A percentile compares a stretch with the other conserved stretches of the same genome.
These are phyloP conservation scores for Rubia yunnanensis DNA, from an alignment of 257 asterid genomes.

Conservation along the genomic window DNA sequence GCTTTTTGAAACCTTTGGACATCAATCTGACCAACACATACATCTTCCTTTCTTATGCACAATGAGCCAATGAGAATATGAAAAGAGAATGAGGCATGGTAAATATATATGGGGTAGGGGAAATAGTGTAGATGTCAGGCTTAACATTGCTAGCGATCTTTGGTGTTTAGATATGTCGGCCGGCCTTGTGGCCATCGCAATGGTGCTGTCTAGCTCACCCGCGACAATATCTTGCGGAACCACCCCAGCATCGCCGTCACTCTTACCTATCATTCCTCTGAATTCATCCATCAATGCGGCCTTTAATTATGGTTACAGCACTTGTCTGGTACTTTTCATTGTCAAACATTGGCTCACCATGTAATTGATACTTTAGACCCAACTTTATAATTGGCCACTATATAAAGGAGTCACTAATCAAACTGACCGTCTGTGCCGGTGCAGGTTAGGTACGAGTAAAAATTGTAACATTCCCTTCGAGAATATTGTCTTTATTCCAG, in stretches of 20 bases:
- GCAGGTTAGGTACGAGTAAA: too few relatives aligned
- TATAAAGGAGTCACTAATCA: too few relatives aligned
- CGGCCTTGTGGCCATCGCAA: not conserved
- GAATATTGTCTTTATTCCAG: too few relatives aligned
- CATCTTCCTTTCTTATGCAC: too few relatives aligned
- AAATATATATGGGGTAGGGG: too few relatives aligned
- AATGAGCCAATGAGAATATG: too few relatives aligned
- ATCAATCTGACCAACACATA: too few relatives aligned
- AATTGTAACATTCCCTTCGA: too few relatives aligned
- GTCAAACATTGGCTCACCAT: not conserved
- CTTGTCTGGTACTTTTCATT: not conserved
- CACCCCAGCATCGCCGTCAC: not conserved
- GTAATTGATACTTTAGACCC: not conserved
- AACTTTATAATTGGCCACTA: too few relatives aligned
- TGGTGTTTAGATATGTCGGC: slow-evolving; percentile 8
- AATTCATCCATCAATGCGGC: not conserved
- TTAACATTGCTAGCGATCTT: not conserved
- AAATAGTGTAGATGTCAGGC: not conserved
- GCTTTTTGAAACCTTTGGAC: too few relatives aligned
- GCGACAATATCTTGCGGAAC: not conserved
- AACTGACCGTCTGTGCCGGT: too few relatives aligned
- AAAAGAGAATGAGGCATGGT: too few relatives aligned
- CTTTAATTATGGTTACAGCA: not conserved
- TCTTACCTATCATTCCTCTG: not conserved
- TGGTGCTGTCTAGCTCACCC: slow-evolving; percentile 1